A percentile compares a stretch with the other conserved stretches of the same genome.
Evolutionary conservation across 176 grass and related monocot species (phyloP).

Genomic region (Avena eriantha): DNA sequence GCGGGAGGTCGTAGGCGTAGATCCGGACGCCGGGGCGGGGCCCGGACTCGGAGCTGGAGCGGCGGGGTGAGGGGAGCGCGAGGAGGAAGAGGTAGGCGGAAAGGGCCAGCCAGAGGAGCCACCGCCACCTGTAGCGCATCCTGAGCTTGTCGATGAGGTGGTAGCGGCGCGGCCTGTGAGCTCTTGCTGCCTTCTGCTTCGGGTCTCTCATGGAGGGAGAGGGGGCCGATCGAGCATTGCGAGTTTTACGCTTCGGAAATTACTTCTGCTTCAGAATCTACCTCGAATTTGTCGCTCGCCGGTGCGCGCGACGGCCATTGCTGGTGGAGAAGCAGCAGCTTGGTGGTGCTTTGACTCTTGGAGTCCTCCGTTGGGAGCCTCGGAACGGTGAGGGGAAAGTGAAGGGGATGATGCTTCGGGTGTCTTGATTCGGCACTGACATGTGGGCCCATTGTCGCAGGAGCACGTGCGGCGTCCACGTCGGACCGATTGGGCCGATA

Average conservation of each 20-base stretch:
- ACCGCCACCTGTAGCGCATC: constrained; percentile 64
- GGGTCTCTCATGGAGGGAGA: constrained; percentile 47
- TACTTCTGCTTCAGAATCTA: background rate
- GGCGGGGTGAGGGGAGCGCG: background rate
- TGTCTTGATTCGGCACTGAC: background rate
- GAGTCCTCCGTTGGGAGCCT: background rate
- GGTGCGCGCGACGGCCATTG: background rate
- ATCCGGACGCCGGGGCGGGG: constrained; percentile 51
- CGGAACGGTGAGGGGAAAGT: background rate
- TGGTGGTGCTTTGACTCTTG: background rate
- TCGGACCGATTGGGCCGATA: background rate
- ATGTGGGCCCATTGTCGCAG: background rate
- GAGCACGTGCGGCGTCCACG: constrained; percentile 1
- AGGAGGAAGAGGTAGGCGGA: constrained; percentile 57
- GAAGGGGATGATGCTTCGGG: background rate
- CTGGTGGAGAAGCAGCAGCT: background rate
- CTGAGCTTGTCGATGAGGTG: constrained; percentile 53
- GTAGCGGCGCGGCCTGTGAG: constrained; percentile 34
- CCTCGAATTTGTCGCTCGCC: background rate
- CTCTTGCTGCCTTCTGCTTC: constrained; percentile 37
- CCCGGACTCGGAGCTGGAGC: constrained; percentile 39
- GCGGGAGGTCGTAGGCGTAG: constrained; percentile 84
- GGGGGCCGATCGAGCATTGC: background rate
- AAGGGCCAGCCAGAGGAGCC: constrained; percentile 66
- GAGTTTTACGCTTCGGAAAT: background rate